A percentile compares a stretch with the other conserved stretches of the same genome.
phyloP scores from a whole-genome alignment of 371 early-diverging fungal species.

The Chytridium lagenaria region DNA sequence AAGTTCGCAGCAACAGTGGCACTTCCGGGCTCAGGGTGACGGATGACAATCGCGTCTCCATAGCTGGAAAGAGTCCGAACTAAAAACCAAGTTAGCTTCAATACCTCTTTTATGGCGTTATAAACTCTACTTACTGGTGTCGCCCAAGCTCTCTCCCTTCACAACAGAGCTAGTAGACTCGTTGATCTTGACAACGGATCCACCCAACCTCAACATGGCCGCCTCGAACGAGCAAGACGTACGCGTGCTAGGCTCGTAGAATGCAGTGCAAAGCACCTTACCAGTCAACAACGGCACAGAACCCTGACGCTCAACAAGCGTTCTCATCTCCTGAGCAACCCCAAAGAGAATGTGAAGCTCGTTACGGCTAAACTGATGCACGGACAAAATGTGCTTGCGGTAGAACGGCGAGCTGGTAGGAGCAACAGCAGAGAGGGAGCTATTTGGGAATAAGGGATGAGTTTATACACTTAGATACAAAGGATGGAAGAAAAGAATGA shows the following conservation, averaged over 20 bases:
- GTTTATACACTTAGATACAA: too few species aligned
- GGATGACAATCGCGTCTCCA: slow-evolving; percentile 88
- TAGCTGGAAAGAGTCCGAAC: slow-evolving; percentile 92
- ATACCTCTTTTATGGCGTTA: not conserved
- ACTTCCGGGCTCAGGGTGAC: slow-evolving; percentile 92
- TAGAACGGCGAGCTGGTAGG: slow-evolving; percentile 90
- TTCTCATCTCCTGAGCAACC: slow-evolving; percentile 97
- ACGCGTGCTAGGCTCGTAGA: slow-evolving; percentile 96
- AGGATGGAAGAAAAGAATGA: not conserved
- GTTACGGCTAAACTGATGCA: slow-evolving; percentile 86
- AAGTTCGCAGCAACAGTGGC: slow-evolving; percentile 84
- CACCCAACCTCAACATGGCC: slow-evolving; percentile 94
- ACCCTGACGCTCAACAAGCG: slow-evolving; percentile 87
- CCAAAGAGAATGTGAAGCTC: slow-evolving; percentile 94
- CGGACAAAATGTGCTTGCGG: slow-evolving; percentile 87
- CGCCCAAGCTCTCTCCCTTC: slow-evolving; percentile 94
- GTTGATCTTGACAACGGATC: slow-evolving; percentile 84
- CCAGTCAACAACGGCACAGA: slow-evolving; percentile 81
- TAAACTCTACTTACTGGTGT: slow-evolving; percentile 65
- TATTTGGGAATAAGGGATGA: not conserved
- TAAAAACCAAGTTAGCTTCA: not conserved
- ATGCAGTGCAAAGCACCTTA: slow-evolving; percentile 91
- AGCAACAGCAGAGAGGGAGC: slow-evolving; percentile 69
- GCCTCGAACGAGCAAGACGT: slow-evolving; percentile 93
- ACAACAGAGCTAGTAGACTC: slow-evolving; percentile 84